Evolutionary conservation across 768 basidiomycete genomes (phyloP), one percentile per base, ranked within the genome.

Genomic region (Tricholomella constricta): DNA sequence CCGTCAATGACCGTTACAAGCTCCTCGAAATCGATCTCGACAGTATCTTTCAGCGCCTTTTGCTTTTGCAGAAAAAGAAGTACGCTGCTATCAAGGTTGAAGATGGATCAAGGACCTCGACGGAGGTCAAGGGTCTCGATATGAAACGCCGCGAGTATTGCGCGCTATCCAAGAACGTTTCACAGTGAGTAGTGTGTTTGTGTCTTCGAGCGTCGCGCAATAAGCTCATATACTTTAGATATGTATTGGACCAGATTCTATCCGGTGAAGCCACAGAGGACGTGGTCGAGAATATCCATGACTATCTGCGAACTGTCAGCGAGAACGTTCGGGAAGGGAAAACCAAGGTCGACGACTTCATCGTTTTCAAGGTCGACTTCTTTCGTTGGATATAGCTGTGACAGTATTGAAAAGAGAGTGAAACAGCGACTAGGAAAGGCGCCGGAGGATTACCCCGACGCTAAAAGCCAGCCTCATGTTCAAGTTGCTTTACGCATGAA

Each of bases 121-220:
- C 83, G 1, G 97, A 99, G 64, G 77, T 99, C 69, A 99, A 99
- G 64, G 97, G 97, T 70, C 75, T 99, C 20, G 97, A 99, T 72
- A 98, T 99, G 97, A 98, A 98, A 70, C 85, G 97, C 40, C 78
- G 97, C 78, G 97, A 99, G 68, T 99, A 93, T 69, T 95, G 89
- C 57, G 80, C 81, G 0, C 70, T 99, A 48, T 98, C 95, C 1
- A 99, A 99, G 73, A 84, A 82, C 35, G 88, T 94, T 27, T 98
- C 95, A 0, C 88, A 90, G 94, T 98, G 60, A 59, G 94, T 77
- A 26, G 20, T 17, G 31, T n/a, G 27, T 12, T 9, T 45, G 40
- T 26, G 29, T 43, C 3, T 29, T 25, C 22, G 11, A 2, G 4
- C 8, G 8, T 27, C 14, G 9, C 19, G n/a, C 19, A 4, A 44